Evolutionary conservation across 495 filamentous ascomycete genomes (phyloP), one percentile per base, ranked within the genome.

Genomic region (Apodospora peruviana): DNA sequence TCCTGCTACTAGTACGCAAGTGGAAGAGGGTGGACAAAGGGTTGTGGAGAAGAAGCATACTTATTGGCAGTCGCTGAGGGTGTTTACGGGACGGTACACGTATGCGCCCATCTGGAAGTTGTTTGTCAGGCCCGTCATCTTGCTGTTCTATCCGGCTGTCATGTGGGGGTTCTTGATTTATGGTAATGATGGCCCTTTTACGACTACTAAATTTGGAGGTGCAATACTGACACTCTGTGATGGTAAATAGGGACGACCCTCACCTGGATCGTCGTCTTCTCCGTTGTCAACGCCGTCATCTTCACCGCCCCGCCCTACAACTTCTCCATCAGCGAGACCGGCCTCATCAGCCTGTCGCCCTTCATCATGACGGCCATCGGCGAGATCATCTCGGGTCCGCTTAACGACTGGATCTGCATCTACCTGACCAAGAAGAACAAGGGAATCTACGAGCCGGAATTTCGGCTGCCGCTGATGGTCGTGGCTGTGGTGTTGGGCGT

Each of bases 391-490:
- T 67, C 72, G 3, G 77, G 75, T 3, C 74, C 73, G 7, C 51
- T 79, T 23, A 79, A 74, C 52, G 76, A 80, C 52, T 77, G 67
- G 64, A 60, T 75, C 40, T 71, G 68, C 53, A 16, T 76, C 19
- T 64, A 62, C 36, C 56, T 75, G 20, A 69, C 74, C 21, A 63
- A 62, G 60, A 68, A 68, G 45, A 79, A 79, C 53, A 54, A 57
- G 25, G 73, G 74, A 16, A 66, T 80, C 43, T 78, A 77, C 56
- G 72, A 79, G 61, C 78, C 78, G 4, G 78, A 82, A 59, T 76
- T 78, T 51, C 66, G 78, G 10, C 60, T 82, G 8, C 69, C 72
- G 8, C 64, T 76, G 1, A 73, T 78, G 57, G 40, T 69, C 46
- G 65, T 77, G 12, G 70, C 71, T 2, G 61, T 63, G 25, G 22